phyloP scores from a whole-genome alignment of 2,329 filamentous ascomycete genomes.

The Rhinocladiella mackenziei region DNA sequence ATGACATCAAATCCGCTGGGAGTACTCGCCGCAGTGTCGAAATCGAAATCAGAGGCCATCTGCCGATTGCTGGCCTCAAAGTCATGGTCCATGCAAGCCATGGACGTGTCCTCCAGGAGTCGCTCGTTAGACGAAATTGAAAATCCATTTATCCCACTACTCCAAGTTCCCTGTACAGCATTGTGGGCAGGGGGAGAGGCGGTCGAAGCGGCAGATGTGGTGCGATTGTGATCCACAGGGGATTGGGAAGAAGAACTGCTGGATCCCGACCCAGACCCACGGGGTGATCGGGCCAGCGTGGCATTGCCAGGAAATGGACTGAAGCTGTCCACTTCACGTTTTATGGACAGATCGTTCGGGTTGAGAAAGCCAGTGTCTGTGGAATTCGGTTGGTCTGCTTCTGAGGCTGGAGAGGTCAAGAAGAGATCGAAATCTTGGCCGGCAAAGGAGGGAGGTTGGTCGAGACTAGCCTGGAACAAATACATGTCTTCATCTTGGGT shows the following conservation, averaged over 20 bases:
- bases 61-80: conserved; percentile 45
- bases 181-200: conserved; percentile 40
- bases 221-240: conserved; percentile 39
- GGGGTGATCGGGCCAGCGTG: conserved; percentile 37
- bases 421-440: conserved; percentile 43
- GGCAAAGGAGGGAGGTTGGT: conserved; percentile 37
- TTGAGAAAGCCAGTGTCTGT: conserved; percentile 34
- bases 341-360: conserved; percentile 24
- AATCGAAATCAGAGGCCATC: conserved; percentile 49
- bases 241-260: conserved; percentile 45
- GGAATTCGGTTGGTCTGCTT: conserved; percentile 30
- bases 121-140: conserved; percentile 39
- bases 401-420: conserved; percentile 36
- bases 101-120: conserved; percentile 39
- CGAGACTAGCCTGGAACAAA: conserved; percentile 39
- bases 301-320: conserved; percentile 29
- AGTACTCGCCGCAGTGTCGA: conserved; percentile 47
- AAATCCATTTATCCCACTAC: conserved; percentile 33
- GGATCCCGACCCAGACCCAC: conserved; percentile 43
- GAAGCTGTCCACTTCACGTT: conserved; percentile 21
- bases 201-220: conserved; percentile 40
- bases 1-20: conserved; percentile 40
- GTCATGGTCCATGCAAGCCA: conserved; percentile 38
- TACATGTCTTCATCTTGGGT: conserved; percentile 42
- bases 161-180: conserved; percentile 28